These are phyloP conservation scores for Alternaria sp. DNA, from an alignment of 2,329 filamentous ascomycete genomes.

Conservation along the genomic window DNA sequence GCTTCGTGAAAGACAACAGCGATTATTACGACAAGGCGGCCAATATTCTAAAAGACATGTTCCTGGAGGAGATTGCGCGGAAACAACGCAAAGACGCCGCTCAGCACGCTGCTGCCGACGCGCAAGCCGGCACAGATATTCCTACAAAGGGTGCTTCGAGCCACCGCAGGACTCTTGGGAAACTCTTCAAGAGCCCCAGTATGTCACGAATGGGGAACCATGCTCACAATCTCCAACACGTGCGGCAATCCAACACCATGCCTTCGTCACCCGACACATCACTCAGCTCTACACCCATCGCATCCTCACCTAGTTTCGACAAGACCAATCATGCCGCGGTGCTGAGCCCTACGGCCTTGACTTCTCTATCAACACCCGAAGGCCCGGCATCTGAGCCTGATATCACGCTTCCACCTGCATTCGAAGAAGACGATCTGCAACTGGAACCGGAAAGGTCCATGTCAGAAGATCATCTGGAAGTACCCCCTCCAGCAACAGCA, in stretches of 20 bases:
- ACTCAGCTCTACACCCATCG: constrained; percentile 53
- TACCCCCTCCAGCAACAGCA: constrained; percentile 70
- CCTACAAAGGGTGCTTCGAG: constrained; percentile 48
- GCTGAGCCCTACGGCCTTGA: constrained; percentile 27
- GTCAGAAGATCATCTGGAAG: constrained; percentile 46
- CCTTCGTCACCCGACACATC: constrained; percentile 58
- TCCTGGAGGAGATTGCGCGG: constrained; percentile 78
- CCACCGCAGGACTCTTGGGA: constrained; percentile 61
- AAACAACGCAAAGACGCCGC: constrained; percentile 59
- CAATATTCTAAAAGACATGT: constrained; percentile 85
- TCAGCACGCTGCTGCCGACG: constrained; percentile 48
- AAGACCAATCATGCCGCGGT: constrained; percentile 39
- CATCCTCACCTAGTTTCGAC: constrained; percentile 56
- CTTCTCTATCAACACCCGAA: constrained; percentile 23
- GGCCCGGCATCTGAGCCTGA: constrained; percentile 46
- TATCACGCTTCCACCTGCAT: constrained; percentile 38
- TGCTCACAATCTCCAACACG: constrained; percentile 47
- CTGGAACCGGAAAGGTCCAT: constrained; percentile 37
- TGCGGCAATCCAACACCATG: constrained; percentile 47
- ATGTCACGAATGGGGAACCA: constrained; percentile 65
- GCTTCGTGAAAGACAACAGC: constrained; percentile 99
- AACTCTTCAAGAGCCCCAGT: constrained; percentile 70
- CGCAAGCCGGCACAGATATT: constrained; percentile 31
- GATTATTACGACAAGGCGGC: constrained; percentile 96
- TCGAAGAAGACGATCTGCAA: constrained; percentile 35